These are phyloP conservation scores for Chaetomium sp. DNA, from an alignment of 2,329 filamentous ascomycete genomes.

Conservation along the genomic window DNA sequence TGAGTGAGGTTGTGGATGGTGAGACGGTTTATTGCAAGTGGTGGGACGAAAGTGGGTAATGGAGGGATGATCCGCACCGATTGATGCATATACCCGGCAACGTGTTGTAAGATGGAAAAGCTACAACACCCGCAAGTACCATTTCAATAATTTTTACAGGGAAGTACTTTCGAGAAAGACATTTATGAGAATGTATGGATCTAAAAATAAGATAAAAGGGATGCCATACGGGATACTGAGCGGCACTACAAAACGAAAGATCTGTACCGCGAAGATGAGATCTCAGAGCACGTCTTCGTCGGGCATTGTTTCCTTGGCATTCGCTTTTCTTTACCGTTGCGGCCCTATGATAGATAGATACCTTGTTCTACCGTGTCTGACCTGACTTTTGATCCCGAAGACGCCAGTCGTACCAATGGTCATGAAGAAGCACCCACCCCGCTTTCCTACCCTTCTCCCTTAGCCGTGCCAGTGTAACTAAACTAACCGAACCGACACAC, in stretches of 20 bases:
- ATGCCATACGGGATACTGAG: background rate
- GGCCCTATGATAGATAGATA: constrained; percentile 1
- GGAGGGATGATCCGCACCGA: background rate
- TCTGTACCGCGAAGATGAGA: too few relatives aligned
- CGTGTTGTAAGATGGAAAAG: background rate
- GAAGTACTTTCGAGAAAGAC: too few relatives aligned
- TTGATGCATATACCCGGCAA: constrained; percentile 9
- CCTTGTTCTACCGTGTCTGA: constrained; percentile 5
- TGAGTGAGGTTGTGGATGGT: background rate
- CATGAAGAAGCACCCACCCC: background rate
- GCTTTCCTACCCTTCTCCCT: background rate
- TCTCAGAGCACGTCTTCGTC: background rate
- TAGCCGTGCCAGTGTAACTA: background rate
- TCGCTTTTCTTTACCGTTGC: constrained; percentile 8
- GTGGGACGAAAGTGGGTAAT: constrained; percentile 3
- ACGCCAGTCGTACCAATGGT: constrained; percentile 10
- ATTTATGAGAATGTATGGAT: too few relatives aligned
- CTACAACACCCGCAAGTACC: background rate
- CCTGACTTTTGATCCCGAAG: constrained; percentile 7
- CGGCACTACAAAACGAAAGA: too few relatives aligned
- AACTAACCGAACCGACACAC: background rate
- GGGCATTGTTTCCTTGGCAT: constrained; percentile 3
- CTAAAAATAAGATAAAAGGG: background rate
- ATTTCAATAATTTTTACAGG: too few relatives aligned
- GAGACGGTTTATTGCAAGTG: constrained; percentile 3